These are phyloP conservation scores for Xanthoconium stramineum DNA, from an alignment of 768 basidiomycete species.

Conservation along the genomic window DNA sequence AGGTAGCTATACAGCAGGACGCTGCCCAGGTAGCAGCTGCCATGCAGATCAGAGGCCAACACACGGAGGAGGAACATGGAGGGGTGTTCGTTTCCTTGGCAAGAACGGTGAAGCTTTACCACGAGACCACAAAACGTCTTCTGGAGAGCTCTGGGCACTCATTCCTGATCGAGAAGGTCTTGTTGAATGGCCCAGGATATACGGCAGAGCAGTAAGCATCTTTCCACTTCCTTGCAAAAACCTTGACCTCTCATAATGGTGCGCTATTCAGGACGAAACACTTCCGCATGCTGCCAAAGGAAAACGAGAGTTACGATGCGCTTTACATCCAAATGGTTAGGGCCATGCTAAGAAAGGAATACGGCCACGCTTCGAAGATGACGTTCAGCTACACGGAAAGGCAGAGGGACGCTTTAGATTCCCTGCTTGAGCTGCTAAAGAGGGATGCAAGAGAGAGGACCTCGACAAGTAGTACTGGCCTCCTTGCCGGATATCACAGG, in stretches of 20 bases:
- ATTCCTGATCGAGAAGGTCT: conserved; percentile 1
- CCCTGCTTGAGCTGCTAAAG: not conserved
- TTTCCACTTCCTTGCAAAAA: not conserved
- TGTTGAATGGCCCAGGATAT: not conserved
- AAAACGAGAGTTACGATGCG: not conserved
- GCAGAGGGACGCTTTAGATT: not conserved
- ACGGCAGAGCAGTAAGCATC: not conserved
- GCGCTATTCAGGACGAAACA: not conserved
- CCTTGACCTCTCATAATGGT: not conserved
- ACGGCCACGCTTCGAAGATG: not conserved
- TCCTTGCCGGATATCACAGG: not conserved
- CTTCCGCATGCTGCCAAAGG: not conserved
- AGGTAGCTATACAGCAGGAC: not conserved
- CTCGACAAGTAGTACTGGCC: not conserved
- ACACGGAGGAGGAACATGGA: not conserved
- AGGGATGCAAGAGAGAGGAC: not conserved
- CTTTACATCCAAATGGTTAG: not conserved
- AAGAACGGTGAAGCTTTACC: not conserved
- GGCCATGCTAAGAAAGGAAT: not conserved
- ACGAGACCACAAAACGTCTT: not conserved
- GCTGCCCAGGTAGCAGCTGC: not conserved
- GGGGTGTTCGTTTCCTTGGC: not conserved
- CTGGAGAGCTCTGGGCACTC: not conserved
- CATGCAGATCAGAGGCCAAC: not conserved
- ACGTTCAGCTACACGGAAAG: not conserved